Conservation (phyloP, 805 yeast genomes). For the Starmerella floricola region DNA sequence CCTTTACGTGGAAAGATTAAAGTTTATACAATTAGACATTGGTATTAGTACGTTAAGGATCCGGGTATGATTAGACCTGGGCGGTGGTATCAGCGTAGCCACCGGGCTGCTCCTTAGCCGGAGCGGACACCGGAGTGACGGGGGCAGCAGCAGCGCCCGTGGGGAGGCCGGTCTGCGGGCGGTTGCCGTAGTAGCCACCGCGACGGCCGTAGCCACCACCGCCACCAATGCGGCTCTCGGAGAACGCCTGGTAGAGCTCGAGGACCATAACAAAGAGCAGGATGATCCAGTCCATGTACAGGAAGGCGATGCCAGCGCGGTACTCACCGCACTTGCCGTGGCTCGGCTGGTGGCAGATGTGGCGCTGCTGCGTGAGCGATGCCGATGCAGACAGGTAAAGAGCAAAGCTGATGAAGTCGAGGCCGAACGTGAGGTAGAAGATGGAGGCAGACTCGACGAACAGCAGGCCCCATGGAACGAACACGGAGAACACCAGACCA, state of each 20-base stretch:
- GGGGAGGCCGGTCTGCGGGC: neutral
- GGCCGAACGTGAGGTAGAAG: constrained; percentile 1
- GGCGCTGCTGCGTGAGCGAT: constrained; percentile 9
- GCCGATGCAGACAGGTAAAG: constrained; percentile 16
- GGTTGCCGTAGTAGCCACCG: constrained; percentile 1
- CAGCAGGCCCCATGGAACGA: constrained; percentile 4
- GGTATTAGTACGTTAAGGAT: neutral
- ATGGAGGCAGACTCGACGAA: constrained; percentile 5
- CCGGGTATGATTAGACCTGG: neutral
- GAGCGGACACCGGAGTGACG: neutral
- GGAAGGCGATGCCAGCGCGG: constrained; percentile 19
- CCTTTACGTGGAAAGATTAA: neutral
- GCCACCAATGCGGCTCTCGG: constrained; percentile 1
- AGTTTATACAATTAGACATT: neutral
- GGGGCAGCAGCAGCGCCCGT: neutral
- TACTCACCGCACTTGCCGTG: constrained; percentile 15
- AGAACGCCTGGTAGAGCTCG: constrained; percentile 13
- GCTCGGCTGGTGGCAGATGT: constrained; percentile 10
- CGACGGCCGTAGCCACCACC: constrained; percentile 4
- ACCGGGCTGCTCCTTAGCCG: neutral
- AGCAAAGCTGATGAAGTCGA: constrained; percentile 18
- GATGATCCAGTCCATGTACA: constrained; percentile 19
- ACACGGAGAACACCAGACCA: constrained; percentile 13
- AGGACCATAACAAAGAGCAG: constrained; percentile 11
- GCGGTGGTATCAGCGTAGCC: neutral